These are phyloP conservation scores for Gossypioides kirkii DNA, from an alignment of 345 rosid species.

Conservation along the genomic window DNA sequence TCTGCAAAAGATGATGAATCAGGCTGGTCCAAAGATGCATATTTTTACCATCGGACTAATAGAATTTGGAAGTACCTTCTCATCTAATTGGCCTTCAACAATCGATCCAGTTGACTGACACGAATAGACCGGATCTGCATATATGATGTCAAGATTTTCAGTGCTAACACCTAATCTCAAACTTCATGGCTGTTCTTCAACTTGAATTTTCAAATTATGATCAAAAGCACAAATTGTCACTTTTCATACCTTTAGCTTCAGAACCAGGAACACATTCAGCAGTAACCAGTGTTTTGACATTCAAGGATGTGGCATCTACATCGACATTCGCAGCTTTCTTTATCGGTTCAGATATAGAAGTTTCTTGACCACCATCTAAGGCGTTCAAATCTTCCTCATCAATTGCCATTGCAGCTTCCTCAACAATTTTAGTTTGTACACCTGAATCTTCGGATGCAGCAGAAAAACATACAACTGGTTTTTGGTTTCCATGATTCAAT, in stretches of 20 bases:
- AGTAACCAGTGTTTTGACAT: slow-evolving; percentile 22
- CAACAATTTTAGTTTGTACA: slow-evolving; percentile 8
- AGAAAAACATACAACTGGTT: slow-evolving; percentile 8
- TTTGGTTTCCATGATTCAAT: slow-evolving; percentile 10
- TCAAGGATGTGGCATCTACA: slow-evolving; percentile 15
- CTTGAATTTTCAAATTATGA: slow-evolving; percentile 37
- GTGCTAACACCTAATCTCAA: slow-evolving; percentile 29
- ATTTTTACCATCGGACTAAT: slow-evolving; percentile 22
- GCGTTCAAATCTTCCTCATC: slow-evolving; percentile 13
- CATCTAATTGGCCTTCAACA: slow-evolving; percentile 14
- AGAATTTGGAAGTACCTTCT: slow-evolving; percentile 21
- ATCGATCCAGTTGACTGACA: slow-evolving; percentile 28
- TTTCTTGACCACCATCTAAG: slow-evolving; percentile 15
- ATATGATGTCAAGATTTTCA: slow-evolving; percentile 33
- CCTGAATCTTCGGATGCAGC: slow-evolving; percentile 12
- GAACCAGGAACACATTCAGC: slow-evolving; percentile 27
- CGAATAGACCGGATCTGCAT: slow-evolving; percentile 35
- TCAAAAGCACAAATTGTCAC: slow-evolving; percentile 31
- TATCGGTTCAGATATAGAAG: background rate
- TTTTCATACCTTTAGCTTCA: slow-evolving; percentile 46
- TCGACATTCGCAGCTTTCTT: slow-evolving; percentile 17
- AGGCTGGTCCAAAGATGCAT: background rate
- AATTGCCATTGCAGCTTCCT: background rate
- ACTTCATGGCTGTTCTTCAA: slow-evolving; percentile 37
- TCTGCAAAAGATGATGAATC: slow-evolving; percentile 18